phyloP scores from a whole-genome alignment of 1,139 yeast species.

The Zygosaccharomyces sapae region DNA sequence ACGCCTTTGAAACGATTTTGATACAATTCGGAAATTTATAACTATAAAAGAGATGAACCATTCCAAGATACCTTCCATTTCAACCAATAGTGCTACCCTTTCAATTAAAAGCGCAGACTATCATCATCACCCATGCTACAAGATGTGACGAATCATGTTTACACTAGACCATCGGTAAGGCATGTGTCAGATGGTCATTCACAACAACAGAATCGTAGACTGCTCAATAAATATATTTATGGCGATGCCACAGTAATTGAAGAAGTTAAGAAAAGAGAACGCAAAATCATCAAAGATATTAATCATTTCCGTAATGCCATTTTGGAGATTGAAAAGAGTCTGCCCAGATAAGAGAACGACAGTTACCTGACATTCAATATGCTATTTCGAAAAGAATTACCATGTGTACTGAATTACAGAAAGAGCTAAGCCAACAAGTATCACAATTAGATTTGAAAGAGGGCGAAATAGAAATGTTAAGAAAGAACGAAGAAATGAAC shows the following conservation, averaged over 20 bases:
- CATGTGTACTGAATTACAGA: slow-evolving; percentile 16
- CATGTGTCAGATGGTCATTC: slow-evolving; percentile 10
- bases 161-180: slow-evolving; percentile 8
- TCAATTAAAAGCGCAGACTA: slow-evolving; percentile 12
- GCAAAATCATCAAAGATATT: slow-evolving; percentile 30
- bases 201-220: slow-evolving; percentile 16
- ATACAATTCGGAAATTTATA: neutral
- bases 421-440: slow-evolving; percentile 17
- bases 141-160: slow-evolving; percentile 18
- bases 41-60: slow-evolving; percentile 14
- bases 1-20: slow-evolving; percentile 13
- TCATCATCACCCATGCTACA: slow-evolving; percentile 17
- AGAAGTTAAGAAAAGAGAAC: slow-evolving; percentile 26
- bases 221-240: slow-evolving; percentile 26
- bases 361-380: slow-evolving; percentile 19
- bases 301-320: slow-evolving; percentile 27
- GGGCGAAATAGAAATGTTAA: slow-evolving; percentile 17
- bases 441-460: slow-evolving; percentile 17
- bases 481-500: slow-evolving; percentile 17
- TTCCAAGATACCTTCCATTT: slow-evolving; percentile 20
- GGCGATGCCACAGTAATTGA: slow-evolving; percentile 29
- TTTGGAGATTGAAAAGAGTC: slow-evolving; percentile 27
- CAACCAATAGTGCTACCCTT: slow-evolving; percentile 6
- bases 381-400: slow-evolving; percentile 16
- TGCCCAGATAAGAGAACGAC: slow-evolving; percentile 14